A percentile compares a stretch with the other conserved stretches of the same genome.
phyloP scores from a whole-genome alignment of 2,329 filamentous ascomycete species.

The Colletotrichum sp. region DNA sequence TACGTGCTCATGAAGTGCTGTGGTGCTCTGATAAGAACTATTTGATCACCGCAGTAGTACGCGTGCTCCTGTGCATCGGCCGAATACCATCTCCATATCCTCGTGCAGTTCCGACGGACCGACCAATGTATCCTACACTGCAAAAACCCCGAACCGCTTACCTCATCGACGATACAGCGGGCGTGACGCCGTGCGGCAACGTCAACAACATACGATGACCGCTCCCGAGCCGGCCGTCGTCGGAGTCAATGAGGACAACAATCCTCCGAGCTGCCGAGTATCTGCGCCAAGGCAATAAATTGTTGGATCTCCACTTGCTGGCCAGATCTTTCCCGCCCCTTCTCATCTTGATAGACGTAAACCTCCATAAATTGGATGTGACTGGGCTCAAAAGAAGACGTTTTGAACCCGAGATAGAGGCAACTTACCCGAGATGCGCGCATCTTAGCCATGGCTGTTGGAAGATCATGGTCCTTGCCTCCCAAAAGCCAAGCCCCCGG shows the following conservation, averaged over 20 bases:
- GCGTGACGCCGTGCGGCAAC: neutral
- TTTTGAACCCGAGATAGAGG: neutral
- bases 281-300: neutral
- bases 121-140: neutral
- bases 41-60: neutral
- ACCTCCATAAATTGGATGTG: neutral
- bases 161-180: neutral
- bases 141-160: neutral
- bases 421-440: neutral
- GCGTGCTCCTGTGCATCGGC: neutral
- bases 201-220: constrained; percentile 6
- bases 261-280: neutral
- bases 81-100: neutral
- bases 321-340: neutral
- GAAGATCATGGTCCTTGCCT: neutral
- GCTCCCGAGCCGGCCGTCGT: neutral
- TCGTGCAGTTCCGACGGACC: neutral
- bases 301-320: neutral
- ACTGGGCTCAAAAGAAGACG: neutral
- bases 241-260: neutral
- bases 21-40: neutral
- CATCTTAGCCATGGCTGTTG: neutral
- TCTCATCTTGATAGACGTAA: neutral
- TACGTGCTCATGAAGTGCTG: neutral
- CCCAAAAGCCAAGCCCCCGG: neutral